Evolutionary conservation across 345 rosid genomes (phyloP).

Genomic region (Bruguiera sexangula): DNA sequence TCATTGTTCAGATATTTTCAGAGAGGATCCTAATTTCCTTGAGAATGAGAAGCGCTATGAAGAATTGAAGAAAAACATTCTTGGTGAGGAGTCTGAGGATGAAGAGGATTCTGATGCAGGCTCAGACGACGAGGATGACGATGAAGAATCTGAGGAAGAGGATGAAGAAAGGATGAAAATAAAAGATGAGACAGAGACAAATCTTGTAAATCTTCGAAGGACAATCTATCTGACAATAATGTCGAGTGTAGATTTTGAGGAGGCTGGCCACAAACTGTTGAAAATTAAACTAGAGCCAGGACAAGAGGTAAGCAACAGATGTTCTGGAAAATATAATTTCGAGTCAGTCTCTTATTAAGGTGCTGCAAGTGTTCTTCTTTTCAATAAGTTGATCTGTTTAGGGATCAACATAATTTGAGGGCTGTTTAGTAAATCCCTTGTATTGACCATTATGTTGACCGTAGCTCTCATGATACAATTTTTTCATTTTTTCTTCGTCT

Average conservation of each 20-base stretch:
- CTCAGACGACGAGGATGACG: conserved; percentile 60
- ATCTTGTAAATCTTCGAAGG: conserved; percentile 90
- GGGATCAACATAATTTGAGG: too few species aligned
- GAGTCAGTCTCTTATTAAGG: too few species aligned
- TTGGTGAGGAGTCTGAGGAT: conserved; percentile 80
- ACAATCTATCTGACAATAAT: conserved; percentile 92
- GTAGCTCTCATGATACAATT: too few species aligned
- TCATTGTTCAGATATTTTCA: conserved; percentile 61
- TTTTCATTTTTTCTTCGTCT: background rate
- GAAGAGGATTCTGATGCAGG: conserved; percentile 73
- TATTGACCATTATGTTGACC: too few species aligned
- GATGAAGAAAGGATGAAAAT: conserved; percentile 76
- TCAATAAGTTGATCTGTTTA: too few species aligned
- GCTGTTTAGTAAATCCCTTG: too few species aligned
- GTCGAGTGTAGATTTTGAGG: conserved; percentile 99
- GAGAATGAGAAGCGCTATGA: conserved; percentile 89
- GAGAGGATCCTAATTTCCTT: conserved; percentile 65
- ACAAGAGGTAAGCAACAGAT: conserved; percentile 66
- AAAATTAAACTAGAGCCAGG: conserved; percentile 96
- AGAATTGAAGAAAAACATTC: conserved; percentile 78
- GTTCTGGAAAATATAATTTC: background rate
- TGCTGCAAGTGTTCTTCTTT: too few species aligned
- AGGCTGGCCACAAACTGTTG: conserved; percentile 92
- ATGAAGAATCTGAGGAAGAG: conserved; percentile 42
- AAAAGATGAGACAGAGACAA: conserved; percentile 92